Percentiles rank a stretch among this genome's conserved stretches.
These are phyloP conservation scores for Penicillium sp. DNA, from an alignment of 2,329 filamentous ascomycete species.

Conservation along the genomic window DNA sequence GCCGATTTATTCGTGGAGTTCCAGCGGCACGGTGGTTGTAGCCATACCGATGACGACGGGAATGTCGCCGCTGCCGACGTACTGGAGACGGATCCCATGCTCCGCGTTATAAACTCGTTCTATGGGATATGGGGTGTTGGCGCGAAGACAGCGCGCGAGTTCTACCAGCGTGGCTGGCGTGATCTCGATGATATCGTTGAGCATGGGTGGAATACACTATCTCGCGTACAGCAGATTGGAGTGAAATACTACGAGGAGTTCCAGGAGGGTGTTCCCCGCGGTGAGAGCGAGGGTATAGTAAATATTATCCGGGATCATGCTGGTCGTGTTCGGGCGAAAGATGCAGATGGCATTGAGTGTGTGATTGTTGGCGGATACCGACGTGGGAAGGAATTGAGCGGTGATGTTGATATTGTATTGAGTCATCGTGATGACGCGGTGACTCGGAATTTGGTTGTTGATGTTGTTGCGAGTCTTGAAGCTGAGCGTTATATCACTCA, in stretches of 20 bases:
- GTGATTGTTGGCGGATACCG: slow-evolving; percentile 78
- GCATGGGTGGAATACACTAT: slow-evolving; percentile 71
- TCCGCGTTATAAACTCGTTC: slow-evolving; percentile 67
- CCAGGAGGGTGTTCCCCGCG: slow-evolving; percentile 64
- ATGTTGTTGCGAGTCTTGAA: slow-evolving; percentile 71
- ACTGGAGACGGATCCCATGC: slow-evolving; percentile 61
- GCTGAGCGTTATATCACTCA: slow-evolving; percentile 72
- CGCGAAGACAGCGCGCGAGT: slow-evolving; percentile 73
- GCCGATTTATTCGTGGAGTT: slow-evolving; percentile 76
- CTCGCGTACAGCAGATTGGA: slow-evolving; percentile 85
- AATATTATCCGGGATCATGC: slow-evolving; percentile 65
- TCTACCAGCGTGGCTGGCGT: slow-evolving; percentile 71
- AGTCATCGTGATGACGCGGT: slow-evolving; percentile 69
- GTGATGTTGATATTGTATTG: slow-evolving; percentile 84
- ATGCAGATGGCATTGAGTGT: slow-evolving; percentile 48
- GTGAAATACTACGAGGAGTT: slow-evolving; percentile 94
- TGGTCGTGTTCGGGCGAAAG: slow-evolving; percentile 55
- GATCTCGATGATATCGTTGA: slow-evolving; percentile 85
- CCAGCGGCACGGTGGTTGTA: slow-evolving; percentile 43
- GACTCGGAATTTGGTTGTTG: slow-evolving; percentile 68
- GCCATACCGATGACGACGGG: slow-evolving; percentile 46
- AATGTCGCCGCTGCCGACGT: slow-evolving; percentile 62
- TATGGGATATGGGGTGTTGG: slow-evolving; percentile 92
- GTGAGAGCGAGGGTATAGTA: slow-evolving; percentile 70
- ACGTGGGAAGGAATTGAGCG: slow-evolving; percentile 68